Percentiles rank a stretch among this genome's conserved stretches.
Evolutionary conservation across 139 green algal genomes (phyloP).

Genomic region (Prasinococcaceae sp.): DNA sequence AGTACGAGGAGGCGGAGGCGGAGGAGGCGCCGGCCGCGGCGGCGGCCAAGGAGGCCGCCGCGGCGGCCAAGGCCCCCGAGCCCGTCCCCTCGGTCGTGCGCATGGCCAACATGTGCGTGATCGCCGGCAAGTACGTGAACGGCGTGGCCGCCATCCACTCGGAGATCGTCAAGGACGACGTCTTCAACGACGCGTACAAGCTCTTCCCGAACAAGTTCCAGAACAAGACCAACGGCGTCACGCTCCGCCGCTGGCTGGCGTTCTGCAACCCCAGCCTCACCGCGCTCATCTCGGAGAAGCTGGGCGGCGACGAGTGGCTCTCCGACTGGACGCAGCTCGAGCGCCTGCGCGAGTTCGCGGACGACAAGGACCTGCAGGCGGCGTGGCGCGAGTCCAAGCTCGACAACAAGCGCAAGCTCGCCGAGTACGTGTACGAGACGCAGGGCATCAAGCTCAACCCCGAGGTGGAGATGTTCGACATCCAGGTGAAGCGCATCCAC

Average conservation of each 20-base stretch:
- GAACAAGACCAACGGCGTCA: conserved; percentile 98
- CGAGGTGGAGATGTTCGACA: conserved; percentile 62
- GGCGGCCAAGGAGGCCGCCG: conserved; percentile 3
- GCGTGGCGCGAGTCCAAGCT: conserved; percentile 77
- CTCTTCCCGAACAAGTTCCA: conserved; percentile 85
- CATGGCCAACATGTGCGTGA: conserved; percentile 94
- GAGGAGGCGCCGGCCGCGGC: neutral
- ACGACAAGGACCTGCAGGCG: conserved; percentile 65
- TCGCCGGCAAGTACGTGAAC: conserved; percentile 75
- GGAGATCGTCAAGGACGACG: conserved; percentile 85
- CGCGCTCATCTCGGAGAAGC: conserved; percentile 66
- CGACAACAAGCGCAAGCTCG: conserved; percentile 63
- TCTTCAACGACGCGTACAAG: conserved; percentile 77
- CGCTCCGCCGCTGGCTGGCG: conserved; percentile 72
- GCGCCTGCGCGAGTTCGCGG: conserved; percentile 26
- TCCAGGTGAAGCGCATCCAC: conserved; percentile 90
- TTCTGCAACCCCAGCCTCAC: conserved; percentile 91
- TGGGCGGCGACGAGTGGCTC: conserved; percentile 84
- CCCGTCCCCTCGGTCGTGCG: conserved; percentile 35
- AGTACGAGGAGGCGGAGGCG: too few relatives aligned
- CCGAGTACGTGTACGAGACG: conserved; percentile 45
- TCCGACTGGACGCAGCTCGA: neutral
- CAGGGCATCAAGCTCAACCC: conserved; percentile 52
- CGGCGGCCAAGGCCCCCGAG: conserved; percentile 6
- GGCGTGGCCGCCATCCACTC: conserved; percentile 80